Base-by-base conservation (phyloP, 768 basidiomycete genomes). In the Lactifluus subvellereus region DNA sequence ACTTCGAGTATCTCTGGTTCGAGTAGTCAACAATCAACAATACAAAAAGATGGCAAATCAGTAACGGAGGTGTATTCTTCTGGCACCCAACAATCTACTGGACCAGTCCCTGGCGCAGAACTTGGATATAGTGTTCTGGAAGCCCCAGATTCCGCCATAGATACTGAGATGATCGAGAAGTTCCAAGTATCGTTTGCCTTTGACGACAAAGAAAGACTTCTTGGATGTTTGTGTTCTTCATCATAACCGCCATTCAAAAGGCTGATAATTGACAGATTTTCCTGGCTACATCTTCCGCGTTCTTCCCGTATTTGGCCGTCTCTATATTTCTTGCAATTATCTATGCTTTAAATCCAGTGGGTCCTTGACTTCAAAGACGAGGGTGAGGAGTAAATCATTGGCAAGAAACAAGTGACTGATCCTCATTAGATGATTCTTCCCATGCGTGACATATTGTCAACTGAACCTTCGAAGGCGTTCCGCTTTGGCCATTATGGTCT, bases 291-390 rank as follows among this genome's bases (percentile, higher is more conserved):
- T 98, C 48, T 93, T 86, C 74, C 82, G 96, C 60, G 79, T 96
- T 30, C 73, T 99, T n/a, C 96, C 97, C 0, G 82, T 96, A 13
- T 89, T 81, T 63, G 96, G 96, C 7, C 82, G 88, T 56, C 81
- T 98, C 33, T 98, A 89, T 71, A 82, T 98, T 64, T 96, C 96
- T n/a, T 86, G 84, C 11, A 93, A 91, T 73, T 88, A 84, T 73
- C 89, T 98, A 73, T 97, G 94, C 76, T 99, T 98, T 83, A 91
- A 92, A 71, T 94, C 95, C 5, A 89, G 84, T 48, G 85, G 92
- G 5, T 83, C 89, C 35, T 72, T 96, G 54, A 83, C 89, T 57
- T 78, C 82, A 49, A 89, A 87, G 72, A 98, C 94, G 13, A 84
- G 85, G 77, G 96, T 93, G 69, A 68, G 86, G 72, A 57, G 32